A percentile compares a stretch with the other conserved stretches of the same genome.
phyloP scores from a whole-genome alignment of 176 grass and related monocot species.

The Musa acuminata region DNA sequence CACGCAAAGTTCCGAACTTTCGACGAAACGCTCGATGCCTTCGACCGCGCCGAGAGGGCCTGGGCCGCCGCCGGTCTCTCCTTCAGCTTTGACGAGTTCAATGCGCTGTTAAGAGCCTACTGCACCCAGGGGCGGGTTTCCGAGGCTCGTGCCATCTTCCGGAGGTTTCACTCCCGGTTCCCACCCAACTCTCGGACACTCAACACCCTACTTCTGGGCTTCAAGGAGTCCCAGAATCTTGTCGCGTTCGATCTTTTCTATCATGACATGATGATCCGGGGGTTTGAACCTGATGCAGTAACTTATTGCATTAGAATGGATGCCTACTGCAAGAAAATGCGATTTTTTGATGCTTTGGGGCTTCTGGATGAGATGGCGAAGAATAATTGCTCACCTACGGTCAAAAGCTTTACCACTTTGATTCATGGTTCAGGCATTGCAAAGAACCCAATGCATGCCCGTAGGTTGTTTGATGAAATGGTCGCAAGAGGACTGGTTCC shows the following conservation, averaged over 20 bases:
- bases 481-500: no score
- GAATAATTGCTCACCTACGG: constrained; percentile 46
- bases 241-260: constrained; percentile 76
- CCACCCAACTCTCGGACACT: constrained; percentile 46
- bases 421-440: constrained; percentile 68
- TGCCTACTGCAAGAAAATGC: constrained; percentile 59
- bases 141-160: constrained; percentile 64
- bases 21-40: no score
- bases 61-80: no score
- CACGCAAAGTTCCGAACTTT: no score
- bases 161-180: constrained; percentile 40
- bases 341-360: constrained; percentile 47
- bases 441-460: constrained; percentile 30
- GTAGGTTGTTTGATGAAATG: no score
- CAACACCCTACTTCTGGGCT: no score
- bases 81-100: no score
- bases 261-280: constrained; percentile 58
- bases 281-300: constrained; percentile 59
- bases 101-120: no score
- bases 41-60: no score
- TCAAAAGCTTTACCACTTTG: constrained; percentile 59
- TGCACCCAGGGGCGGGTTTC: no score
- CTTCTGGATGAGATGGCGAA: constrained; percentile 58
- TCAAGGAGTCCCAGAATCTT: constrained; percentile 49
- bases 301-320: constrained; percentile 76